Evolutionary conservation across 176 grass and related monocot genomes (phyloP).

Genomic region (Paspalum notatum): DNA sequence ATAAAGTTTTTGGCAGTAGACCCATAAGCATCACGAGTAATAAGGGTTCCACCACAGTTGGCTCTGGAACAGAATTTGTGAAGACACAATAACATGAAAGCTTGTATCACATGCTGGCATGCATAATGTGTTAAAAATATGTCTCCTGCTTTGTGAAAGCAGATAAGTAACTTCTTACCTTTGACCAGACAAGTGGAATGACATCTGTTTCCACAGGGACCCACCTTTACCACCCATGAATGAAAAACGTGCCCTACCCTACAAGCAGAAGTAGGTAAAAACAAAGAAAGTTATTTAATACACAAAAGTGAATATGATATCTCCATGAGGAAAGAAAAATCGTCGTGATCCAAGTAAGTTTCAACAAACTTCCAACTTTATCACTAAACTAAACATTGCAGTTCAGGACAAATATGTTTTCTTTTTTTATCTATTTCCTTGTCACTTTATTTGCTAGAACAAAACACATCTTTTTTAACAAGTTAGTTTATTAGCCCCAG

Average conservation of each 20-base stretch:
- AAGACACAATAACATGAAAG: slow-evolving; percentile 12
- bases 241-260: slow-evolving; percentile 97
- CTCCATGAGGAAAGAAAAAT: slow-evolving; percentile 12
- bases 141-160: slow-evolving; percentile 28
- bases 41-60: slow-evolving; percentile 76
- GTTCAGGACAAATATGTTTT: slow-evolving; percentile 17
- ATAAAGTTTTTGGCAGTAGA: slow-evolving; percentile 56
- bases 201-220: slow-evolving; percentile 86
- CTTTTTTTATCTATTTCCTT: neutral
- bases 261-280: slow-evolving; percentile 42
- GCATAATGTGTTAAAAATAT: slow-evolving; percentile 1
- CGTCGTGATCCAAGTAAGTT: neutral
- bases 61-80: slow-evolving; percentile 44
- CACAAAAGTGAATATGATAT: neutral
- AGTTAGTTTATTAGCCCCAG: neutral
- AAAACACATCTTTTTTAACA: slow-evolving; percentile 4
- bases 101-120: neutral
- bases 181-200: slow-evolving; percentile 72
- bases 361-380: neutral
- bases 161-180: slow-evolving; percentile 44
- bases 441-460: neutral
- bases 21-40: slow-evolving; percentile 60
- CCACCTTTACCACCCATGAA: slow-evolving; percentile 99
- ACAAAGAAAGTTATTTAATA: slow-evolving; percentile 1
- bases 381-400: neutral